Base-by-base conservation (phyloP, 768 basidiomycete genomes). In the Tulasnella sp. region DNA sequence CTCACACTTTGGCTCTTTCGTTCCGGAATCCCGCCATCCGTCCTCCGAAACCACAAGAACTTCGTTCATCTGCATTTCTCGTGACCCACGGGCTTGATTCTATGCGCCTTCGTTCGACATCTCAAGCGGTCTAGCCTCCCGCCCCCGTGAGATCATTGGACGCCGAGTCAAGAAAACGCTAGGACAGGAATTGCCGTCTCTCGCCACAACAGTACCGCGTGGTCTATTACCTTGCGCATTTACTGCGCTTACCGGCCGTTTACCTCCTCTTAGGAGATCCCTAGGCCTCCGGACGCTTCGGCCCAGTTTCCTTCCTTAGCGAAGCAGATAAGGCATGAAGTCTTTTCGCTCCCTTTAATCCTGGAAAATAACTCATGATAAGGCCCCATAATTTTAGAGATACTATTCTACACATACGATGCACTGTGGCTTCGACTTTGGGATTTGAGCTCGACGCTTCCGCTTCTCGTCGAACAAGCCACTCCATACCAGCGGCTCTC, bases 1-100 rank as follows among this genome's bases (percentile, higher is more conserved):
- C 64, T 65, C 64, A 65, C 64, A 59, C 64, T 65, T 65, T 36
- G 64, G 64, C 64, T 36, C 34, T 65, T 37, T 65, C 64, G 64
- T 65, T 37, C 64, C 64, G 64, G 34, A 37, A 36, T 65, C 64
- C 64, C 64, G 64, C 64, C 64, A 65, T 36, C 52, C 52, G 52
- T 59, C 52, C 52, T 59, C 52, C 52, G 52, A 59, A 59, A 59
- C 26, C 3, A 32, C 52, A 59, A 59, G 52, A 59, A 59, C 52
- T 59, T 59, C 22, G 52, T 29, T 59, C 64, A 36, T 34, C 64
- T 40, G 34, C 64, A n/a, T 65, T 40, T 65, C 39, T 40, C 64
- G 64, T 65, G 64, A 65, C 64, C 26, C 64, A 65, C 22, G 9
- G 64, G 17, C 39, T 14, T 65, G 64, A 36, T 65, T 36, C 34